Evolutionary conservation across 2,329 filamentous ascomycete genomes (phyloP), one percentile per base, ranked within the genome.

Genomic region (Graphilbum sp.): DNA sequence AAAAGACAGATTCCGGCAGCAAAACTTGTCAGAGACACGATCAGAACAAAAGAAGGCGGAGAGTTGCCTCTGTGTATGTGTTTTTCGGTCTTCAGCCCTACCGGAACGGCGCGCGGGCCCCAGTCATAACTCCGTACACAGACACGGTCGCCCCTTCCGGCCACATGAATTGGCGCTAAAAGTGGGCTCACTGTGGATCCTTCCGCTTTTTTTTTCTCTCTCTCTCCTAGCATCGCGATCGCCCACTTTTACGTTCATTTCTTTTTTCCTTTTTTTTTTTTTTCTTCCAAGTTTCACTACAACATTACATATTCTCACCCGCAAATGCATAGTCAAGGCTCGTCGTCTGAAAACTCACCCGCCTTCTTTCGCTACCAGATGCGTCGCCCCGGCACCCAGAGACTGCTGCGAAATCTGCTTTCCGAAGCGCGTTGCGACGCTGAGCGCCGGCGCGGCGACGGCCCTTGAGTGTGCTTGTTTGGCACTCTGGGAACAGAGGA

Each of bases 351-450:
- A 45, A 56, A 54, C 45, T 59, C 61, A 48, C 57, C 63, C 48
- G 63, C 62, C 50, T 64, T 65, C 51, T 66, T 67, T 57, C 62
- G 60, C 52, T 61, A 60, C 64, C 68, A 72, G 66, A 74, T 74
- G 69, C 67, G 64, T 56, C 53, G 62, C 52, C 59, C 62, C 48
- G 63, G 59, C 58, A 58, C 60, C 55, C 60, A 65, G 53, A 58
- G 62, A 53, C 57, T 60, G 45, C 58, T 64, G 48, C 60, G 61
- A 54, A 62, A 63, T 52, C 59, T 62, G 52, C 58, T 66, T 48
- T 63, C 61, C 48, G 60, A 67, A 53, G 58, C 59, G 49, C 69
- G 69, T 52, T 66, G 64, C 50, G 69, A 73, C 60, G 67, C 69
- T 43, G 64, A 72, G 61, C 68, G 69, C 51, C 69, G 69, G 35